Conservation (phyloP, 306 rosid genomes). For the Trichosanthes cucumerina region DNA sequence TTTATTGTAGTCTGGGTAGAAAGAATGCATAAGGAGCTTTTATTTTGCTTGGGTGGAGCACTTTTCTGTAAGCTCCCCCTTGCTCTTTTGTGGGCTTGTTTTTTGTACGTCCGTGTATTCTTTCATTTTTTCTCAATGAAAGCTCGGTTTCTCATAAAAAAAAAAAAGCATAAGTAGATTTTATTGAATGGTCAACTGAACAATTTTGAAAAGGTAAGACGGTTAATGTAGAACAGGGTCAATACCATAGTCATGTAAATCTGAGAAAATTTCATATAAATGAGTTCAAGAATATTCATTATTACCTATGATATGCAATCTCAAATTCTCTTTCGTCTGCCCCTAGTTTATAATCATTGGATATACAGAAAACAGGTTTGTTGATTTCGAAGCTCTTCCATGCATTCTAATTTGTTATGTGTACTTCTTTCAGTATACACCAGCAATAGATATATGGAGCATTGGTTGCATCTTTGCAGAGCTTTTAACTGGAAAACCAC, state of each 20-base stretch:
- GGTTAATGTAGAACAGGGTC: neutral
- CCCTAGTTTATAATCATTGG: neutral
- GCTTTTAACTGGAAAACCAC: conserved; percentile 95
- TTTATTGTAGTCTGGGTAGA: neutral
- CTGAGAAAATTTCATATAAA: neutral
- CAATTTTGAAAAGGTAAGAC: neutral
- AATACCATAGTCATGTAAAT: neutral
- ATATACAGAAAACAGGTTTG: neutral
- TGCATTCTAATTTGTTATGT: neutral
- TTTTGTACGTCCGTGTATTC: no score
- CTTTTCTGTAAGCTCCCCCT: no score
- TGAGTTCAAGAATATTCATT: neutral
- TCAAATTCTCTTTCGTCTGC: neutral
- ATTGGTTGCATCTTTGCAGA: conserved; percentile 98
- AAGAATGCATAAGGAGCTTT: no score
- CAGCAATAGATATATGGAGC: conserved; percentile 99
- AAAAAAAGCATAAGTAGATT: neutral
- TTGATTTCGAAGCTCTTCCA: conserved; percentile 1
- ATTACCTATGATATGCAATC: neutral
- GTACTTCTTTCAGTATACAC: conserved; percentile 66
- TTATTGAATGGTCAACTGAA: neutral
- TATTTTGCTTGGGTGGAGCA: no score
- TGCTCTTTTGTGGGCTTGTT: no score
- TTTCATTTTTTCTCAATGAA: no score
- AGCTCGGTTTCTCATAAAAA: no score